Conservation (phyloP, 192 early-diverging fungal genomes). For the Backusella westeae region DNA sequence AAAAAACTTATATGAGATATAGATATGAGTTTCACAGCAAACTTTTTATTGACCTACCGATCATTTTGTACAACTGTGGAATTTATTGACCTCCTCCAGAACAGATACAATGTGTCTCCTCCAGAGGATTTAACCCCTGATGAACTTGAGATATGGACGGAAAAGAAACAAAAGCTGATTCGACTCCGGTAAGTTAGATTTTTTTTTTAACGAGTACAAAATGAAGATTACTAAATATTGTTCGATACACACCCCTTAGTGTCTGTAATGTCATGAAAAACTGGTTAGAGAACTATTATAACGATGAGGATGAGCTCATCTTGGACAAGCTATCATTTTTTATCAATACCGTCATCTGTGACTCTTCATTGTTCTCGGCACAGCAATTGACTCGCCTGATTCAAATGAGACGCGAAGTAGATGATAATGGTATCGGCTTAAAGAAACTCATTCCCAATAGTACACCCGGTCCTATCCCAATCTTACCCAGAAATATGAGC, state of each 20-base stretch:
- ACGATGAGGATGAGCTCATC: slow-evolving; percentile 69
- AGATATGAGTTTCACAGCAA: slow-evolving; percentile 81
- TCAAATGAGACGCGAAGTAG: slow-evolving; percentile 56
- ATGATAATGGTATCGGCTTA: slow-evolving; percentile 51
- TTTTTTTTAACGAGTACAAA: not conserved
- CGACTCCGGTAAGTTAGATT: slow-evolving; percentile 56
- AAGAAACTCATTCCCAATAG: slow-evolving; percentile 63
- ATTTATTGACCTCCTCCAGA: slow-evolving; percentile 72
- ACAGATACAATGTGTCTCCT: slow-evolving; percentile 77
- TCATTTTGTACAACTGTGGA: slow-evolving; percentile 84
- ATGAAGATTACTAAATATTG: not conserved
- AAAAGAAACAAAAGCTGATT: slow-evolving; percentile 86
- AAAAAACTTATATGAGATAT: not conserved
- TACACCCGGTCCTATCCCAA: slow-evolving; percentile 69
- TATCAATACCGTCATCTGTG: slow-evolving; percentile 64
- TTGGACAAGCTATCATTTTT: slow-evolving; percentile 75
- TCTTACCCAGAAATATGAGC: slow-evolving; percentile 77
- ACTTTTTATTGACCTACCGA: slow-evolving; percentile 94
- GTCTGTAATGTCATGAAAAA: slow-evolving; percentile 94
- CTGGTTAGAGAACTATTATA: slow-evolving; percentile 93
- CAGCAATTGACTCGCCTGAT: slow-evolving; percentile 75
- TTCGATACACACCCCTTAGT: slow-evolving; percentile 19
- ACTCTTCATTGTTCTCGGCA: slow-evolving; percentile 65
- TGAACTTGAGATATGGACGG: slow-evolving; percentile 81
- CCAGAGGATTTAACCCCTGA: slow-evolving; percentile 62